Evolutionary conservation across 768 basidiomycete species (phyloP).

Genomic region (Calocybe cyanea): DNA sequence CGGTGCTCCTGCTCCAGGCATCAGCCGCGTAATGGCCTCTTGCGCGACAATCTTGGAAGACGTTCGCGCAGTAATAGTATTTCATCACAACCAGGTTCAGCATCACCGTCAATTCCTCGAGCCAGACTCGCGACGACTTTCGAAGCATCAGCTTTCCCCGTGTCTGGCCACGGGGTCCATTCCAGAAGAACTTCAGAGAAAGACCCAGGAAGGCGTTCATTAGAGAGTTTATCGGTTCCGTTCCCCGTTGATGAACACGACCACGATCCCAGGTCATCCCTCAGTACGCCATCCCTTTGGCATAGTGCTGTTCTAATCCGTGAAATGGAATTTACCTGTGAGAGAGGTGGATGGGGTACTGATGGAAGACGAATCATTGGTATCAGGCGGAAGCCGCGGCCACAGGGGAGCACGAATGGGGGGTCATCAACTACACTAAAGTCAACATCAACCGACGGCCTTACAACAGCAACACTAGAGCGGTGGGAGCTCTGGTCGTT

Average conservation of each 20-base stretch:
- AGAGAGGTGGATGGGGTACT: conserved; percentile 79
- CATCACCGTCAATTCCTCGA: conserved; percentile 46
- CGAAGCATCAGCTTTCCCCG: conserved; percentile 62
- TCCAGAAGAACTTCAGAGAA: conserved; percentile 73
- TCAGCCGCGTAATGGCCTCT: conserved; percentile 39
- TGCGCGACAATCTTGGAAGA: conserved; percentile 45
- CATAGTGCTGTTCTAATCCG: conserved; percentile 51
- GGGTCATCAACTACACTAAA: conserved; percentile 9
- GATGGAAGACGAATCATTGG: conserved; percentile 57
- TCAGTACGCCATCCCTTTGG: conserved; percentile 47
- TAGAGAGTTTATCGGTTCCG: conserved; percentile 44
- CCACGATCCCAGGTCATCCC: conserved; percentile 29
- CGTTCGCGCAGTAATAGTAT: conserved; percentile 65
- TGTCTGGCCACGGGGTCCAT: conserved; percentile 78
- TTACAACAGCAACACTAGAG: conserved; percentile 64
- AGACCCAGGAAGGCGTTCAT: conserved; percentile 46
- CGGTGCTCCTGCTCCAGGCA: conserved; percentile 65
- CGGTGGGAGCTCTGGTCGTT: conserved; percentile 85
- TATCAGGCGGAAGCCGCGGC: conserved; percentile 61
- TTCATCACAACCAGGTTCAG: conserved; percentile 35
- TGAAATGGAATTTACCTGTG: conserved; percentile 55
- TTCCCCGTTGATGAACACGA: conserved; percentile 42
- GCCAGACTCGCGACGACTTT: conserved; percentile 45
- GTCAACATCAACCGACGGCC: conserved; percentile 31
- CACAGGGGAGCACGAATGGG: conserved; percentile 28